A percentile compares a stretch with the other conserved stretches of the same genome.
Evolutionary conservation across 441 rosid genomes (phyloP).

Genomic region (Macaranga tanarius): DNA sequence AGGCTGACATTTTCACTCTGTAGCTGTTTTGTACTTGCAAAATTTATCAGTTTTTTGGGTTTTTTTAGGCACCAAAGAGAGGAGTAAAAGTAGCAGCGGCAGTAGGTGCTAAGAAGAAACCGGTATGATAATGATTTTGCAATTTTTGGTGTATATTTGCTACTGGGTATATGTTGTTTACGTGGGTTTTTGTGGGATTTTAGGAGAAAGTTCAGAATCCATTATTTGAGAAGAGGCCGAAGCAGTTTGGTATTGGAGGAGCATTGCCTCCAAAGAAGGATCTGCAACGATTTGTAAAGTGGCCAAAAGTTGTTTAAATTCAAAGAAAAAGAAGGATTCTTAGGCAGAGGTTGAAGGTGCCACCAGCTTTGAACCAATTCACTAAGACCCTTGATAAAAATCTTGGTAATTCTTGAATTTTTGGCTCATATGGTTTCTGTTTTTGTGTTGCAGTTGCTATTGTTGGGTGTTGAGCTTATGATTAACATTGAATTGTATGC

Average conservation of each 20-base stretch:
- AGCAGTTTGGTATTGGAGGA: constrained; percentile 91
- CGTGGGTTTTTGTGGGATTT: constrained; percentile 10
- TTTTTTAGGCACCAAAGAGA: neutral
- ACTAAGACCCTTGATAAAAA: constrained; percentile 94
- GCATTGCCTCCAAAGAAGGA: constrained; percentile 88
- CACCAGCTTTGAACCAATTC: constrained; percentile 85
- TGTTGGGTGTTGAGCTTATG: constrained; percentile 15
- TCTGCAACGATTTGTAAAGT: constrained; percentile 69
- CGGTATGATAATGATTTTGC: neutral
- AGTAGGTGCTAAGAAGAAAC: constrained; percentile 3
- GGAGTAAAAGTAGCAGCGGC: neutral
- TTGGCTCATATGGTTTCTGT: neutral
- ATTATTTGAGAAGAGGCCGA: constrained; percentile 71
- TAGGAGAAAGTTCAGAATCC: too few relatives aligned
- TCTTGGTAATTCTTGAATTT: constrained; percentile 44
- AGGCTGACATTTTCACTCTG: too few relatives aligned
- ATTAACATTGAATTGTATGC: too few relatives aligned
- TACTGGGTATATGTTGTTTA: too few relatives aligned
- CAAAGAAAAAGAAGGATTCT: constrained; percentile 90
- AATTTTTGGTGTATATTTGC: too few relatives aligned
- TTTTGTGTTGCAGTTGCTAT: constrained; percentile 46
- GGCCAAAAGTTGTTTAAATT: constrained; percentile 79
- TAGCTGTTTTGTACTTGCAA: too few relatives aligned
- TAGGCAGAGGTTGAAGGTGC: constrained; percentile 88
- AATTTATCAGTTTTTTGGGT: too few relatives aligned